These are phyloP conservation scores for Candida lessepsii DNA, from an alignment of 805 yeast genomes.

Conservation along the genomic window DNA sequence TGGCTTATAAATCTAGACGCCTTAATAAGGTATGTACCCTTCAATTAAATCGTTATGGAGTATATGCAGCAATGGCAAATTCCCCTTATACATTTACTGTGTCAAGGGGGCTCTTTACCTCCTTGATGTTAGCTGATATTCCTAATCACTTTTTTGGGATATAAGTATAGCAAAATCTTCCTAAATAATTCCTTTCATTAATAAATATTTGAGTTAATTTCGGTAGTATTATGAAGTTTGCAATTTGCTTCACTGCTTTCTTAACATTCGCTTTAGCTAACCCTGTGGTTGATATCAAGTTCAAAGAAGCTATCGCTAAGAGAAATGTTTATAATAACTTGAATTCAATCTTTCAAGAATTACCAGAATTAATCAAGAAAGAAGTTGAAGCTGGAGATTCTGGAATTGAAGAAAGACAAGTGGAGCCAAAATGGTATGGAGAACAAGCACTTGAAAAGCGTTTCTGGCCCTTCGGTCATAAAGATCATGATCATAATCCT, in stretches of 20 bases:
- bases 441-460: not conserved
- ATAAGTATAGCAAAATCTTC: too few species aligned
- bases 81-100: too few species aligned
- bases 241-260: slow-evolving; percentile 2
- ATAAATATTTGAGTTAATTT: not conserved
- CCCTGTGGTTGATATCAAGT: slow-evolving; percentile 4
- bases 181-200: too few species aligned
- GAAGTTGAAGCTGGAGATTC: slow-evolving; percentile 3
- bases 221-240: not conserved
- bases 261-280: not conserved
- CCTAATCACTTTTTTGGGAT: too few species aligned
- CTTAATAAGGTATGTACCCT: too few species aligned
- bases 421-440: slow-evolving; percentile 4
- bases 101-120: too few species aligned
- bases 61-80: too few species aligned
- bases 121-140: too few species aligned
- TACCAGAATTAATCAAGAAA: slow-evolving; percentile 4
- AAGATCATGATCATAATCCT: not conserved
- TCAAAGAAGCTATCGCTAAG: slow-evolving; percentile 9
- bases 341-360: slow-evolving; percentile 3
- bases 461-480: not conserved
- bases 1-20: too few species aligned
- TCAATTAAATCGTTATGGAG: too few species aligned
- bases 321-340: slow-evolving; percentile 8
- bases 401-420: slow-evolving; percentile 1